These are phyloP conservation scores for Polychytrium aggregatum DNA, from an alignment of 192 early-diverging fungal species.

Conservation along the genomic window DNA sequence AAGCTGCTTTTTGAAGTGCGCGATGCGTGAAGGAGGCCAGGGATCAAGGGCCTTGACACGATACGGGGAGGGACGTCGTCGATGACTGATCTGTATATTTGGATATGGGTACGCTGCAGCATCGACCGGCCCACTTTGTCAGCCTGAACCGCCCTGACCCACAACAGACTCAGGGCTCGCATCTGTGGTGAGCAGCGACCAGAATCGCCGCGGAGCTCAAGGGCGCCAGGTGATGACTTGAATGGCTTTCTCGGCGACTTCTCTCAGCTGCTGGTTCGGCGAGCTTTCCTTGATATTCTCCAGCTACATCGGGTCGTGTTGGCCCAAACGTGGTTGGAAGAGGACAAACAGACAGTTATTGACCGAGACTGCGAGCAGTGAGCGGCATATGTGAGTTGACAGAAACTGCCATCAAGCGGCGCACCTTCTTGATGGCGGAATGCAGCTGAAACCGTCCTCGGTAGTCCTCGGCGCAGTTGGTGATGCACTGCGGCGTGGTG, in stretches of 20 bases:
- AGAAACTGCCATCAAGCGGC: not conserved
- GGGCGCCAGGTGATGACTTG: constrained; percentile 46
- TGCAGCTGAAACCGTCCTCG: constrained; percentile 44
- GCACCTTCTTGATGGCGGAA: constrained; percentile 31
- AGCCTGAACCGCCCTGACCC: too few species aligned
- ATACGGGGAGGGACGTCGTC: too few species aligned
- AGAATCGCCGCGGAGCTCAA: constrained; percentile 14
- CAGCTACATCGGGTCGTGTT: constrained; percentile 13
- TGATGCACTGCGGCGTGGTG: too few species aligned
- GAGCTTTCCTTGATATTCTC: constrained; percentile 19
- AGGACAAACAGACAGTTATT: not conserved
- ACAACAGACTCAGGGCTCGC: too few species aligned
- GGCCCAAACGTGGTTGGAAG: not conserved
- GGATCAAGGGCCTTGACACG: too few species aligned
- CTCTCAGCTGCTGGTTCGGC: constrained; percentile 22
- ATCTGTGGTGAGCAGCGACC: too few species aligned
- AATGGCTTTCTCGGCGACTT: constrained; percentile 33
- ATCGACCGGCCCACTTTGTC: too few species aligned
- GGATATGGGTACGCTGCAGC: too few species aligned
- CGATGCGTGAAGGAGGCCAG: too few species aligned
- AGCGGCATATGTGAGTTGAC: not conserved
- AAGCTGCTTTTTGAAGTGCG: too few species aligned
- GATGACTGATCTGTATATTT: too few species aligned
- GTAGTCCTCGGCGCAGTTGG: constrained; percentile 48
- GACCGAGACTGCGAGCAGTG: not conserved